Evolutionary conservation across 2,329 filamentous ascomycete genomes (phyloP).

Genomic region (Diaporthe vaccinii): DNA sequence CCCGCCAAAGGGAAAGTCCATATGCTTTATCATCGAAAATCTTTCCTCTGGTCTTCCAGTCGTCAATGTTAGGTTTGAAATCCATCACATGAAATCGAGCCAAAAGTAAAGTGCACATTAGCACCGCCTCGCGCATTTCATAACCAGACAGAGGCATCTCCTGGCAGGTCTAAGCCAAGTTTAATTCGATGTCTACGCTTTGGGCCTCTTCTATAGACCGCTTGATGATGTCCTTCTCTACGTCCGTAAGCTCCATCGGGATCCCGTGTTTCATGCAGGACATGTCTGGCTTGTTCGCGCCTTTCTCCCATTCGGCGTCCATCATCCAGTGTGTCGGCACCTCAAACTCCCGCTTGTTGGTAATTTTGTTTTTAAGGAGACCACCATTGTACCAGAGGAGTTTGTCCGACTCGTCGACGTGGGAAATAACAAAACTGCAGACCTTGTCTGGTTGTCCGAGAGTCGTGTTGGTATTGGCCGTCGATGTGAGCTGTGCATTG

Average conservation of each 20-base stretch:
- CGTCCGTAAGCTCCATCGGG: neutral
- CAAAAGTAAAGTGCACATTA: fast-evolving
- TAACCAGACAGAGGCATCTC: neutral
- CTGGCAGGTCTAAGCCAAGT: neutral
- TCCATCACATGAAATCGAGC: neutral
- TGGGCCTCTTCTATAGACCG: neutral
- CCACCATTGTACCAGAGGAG: slow-evolving; percentile 60
- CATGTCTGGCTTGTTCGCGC: slow-evolving; percentile 49
- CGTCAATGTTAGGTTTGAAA: too few species aligned
- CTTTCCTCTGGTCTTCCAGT: too few species aligned
- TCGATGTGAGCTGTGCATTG: too few species aligned
- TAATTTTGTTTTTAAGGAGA: slow-evolving; percentile 55
- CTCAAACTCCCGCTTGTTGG: slow-evolving; percentile 49
- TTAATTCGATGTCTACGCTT: slow-evolving; percentile 1
- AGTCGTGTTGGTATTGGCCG: neutral
- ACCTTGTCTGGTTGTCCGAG: slow-evolving; percentile 43
- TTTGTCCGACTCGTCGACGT: slow-evolving; percentile 53
- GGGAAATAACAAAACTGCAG: slow-evolving; percentile 58
- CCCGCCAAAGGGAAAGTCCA: neutral
- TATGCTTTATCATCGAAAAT: neutral
- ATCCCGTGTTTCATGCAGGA: slow-evolving; percentile 52
- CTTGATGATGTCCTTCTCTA: neutral
- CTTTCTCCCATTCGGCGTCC: slow-evolving; percentile 54
- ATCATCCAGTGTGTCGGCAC: slow-evolving; percentile 57
- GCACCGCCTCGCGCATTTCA: neutral